phyloP scores from a whole-genome alignment of 2,329 filamentous ascomycete genomes.

The Sarocladium kiliense region DNA sequence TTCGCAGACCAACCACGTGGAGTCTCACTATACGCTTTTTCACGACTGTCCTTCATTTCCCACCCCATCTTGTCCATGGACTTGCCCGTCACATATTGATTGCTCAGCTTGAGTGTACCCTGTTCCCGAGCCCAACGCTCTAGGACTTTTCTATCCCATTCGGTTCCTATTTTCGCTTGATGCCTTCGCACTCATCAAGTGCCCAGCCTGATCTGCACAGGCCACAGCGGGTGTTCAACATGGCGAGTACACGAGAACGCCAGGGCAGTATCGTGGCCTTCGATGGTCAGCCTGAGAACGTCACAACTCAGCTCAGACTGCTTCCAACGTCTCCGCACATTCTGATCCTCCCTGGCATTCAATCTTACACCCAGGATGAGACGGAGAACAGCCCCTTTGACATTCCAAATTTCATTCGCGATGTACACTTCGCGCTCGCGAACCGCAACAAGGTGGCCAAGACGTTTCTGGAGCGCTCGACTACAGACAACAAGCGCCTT shows the following conservation, averaged over 20 bases:
- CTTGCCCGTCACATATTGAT: not conserved
- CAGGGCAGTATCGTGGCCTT: slow-evolving; percentile 51
- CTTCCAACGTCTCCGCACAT: slow-evolving; percentile 55
- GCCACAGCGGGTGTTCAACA: slow-evolving; percentile 13
- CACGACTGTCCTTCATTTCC: not conserved
- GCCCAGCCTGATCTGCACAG: not conserved
- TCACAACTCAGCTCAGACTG: slow-evolving; percentile 55
- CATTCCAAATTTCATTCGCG: slow-evolving; percentile 31
- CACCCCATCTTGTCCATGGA: not conserved
- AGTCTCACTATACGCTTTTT: not conserved
- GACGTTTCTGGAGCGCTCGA: slow-evolving; percentile 44
- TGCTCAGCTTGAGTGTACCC: not conserved
- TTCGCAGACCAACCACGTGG: not conserved
- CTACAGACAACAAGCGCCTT: slow-evolving; percentile 42
- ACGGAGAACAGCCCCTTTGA: slow-evolving; percentile 16
- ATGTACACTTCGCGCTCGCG: slow-evolving; percentile 44
- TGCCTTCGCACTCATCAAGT: not conserved
- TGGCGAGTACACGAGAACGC: slow-evolving; percentile 19
- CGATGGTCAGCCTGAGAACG: slow-evolving; percentile 49
- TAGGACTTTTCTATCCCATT: too few species aligned
- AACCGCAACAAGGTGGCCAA: slow-evolving; percentile 43
- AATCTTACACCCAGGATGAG: slow-evolving; percentile 35
- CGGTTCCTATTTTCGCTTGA: too few species aligned
- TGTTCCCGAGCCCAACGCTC: too few species aligned
- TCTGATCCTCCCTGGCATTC: slow-evolving; percentile 48